Conservation (phyloP, 768 basidiomycete species). For the Mycena crocata region DNA sequence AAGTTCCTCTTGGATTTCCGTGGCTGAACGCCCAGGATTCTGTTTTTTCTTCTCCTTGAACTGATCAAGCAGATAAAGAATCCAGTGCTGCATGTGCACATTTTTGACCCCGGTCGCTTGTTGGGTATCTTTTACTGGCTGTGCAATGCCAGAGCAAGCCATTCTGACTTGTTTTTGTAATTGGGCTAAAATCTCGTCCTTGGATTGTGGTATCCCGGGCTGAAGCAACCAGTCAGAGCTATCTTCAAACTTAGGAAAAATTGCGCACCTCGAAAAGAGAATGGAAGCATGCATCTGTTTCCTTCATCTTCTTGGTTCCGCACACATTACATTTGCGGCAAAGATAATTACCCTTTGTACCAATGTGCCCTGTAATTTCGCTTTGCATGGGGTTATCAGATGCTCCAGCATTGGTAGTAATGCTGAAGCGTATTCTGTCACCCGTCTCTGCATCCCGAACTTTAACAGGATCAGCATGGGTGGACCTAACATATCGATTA, state of each 20-base stretch:
- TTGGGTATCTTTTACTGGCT: constrained; percentile 42
- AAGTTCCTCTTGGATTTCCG: constrained; percentile 41
- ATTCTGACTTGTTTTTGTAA: constrained; percentile 45
- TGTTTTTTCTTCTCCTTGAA: constrained; percentile 35
- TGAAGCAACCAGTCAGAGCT: constrained; percentile 18
- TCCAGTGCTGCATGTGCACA: constrained; percentile 50
- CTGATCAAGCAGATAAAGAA: constrained; percentile 44
- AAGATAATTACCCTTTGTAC: background rate
- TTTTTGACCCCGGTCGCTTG: constrained; percentile 53
- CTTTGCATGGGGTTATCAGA: constrained; percentile 58
- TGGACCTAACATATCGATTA: constrained; percentile 11
- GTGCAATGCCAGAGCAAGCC: constrained; percentile 46
- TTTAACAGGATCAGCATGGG: constrained; percentile 5
- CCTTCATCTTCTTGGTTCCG: constrained; percentile 1
- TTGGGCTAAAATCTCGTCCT: constrained; percentile 31
- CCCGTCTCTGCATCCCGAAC: constrained; percentile 23
- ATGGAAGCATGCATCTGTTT: constrained; percentile 1
- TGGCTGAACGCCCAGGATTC: constrained; percentile 19
- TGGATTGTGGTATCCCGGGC: constrained; percentile 40
- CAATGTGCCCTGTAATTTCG: too few species aligned
- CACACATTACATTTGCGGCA: constrained; percentile 12
- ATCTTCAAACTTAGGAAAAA: constrained; percentile 42
- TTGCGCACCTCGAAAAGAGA: constrained; percentile 6
- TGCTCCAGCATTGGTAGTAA: constrained; percentile 36
- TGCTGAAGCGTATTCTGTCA: constrained; percentile 1